These are phyloP conservation scores for Tuber borchii DNA, from an alignment of 495 filamentous ascomycete species.

Conservation along the genomic window DNA sequence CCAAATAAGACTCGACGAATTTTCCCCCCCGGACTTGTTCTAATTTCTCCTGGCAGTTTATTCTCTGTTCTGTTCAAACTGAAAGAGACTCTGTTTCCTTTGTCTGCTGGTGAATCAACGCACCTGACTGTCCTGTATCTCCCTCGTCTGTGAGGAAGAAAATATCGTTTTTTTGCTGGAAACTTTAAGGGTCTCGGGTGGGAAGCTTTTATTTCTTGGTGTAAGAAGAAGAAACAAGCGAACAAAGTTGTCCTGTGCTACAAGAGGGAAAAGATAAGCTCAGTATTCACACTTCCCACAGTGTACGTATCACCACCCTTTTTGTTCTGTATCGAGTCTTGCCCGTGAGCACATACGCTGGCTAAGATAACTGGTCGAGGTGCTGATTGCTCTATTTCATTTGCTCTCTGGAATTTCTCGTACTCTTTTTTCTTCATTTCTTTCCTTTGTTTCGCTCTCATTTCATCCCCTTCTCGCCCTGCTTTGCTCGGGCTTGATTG, in stretches of 20 bases:
- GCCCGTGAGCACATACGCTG: constrained; percentile 4
- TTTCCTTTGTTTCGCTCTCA: constrained; percentile 33
- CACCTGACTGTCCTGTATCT: constrained; percentile 36
- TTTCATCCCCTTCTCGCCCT: constrained; percentile 27
- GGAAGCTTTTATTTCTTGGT: constrained; percentile 40
- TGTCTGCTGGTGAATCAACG: constrained; percentile 33
- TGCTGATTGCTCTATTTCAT: constrained; percentile 28
- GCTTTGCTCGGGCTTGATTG: constrained; percentile 21
- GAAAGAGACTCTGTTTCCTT: constrained; percentile 40
- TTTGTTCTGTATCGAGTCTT: constrained; percentile 39
- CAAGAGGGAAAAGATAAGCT: constrained; percentile 30
- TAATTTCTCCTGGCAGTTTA: constrained; percentile 16
- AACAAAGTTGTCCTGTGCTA: constrained; percentile 39
- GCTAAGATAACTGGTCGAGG: constrained; percentile 9
- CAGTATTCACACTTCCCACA: constrained; percentile 40
- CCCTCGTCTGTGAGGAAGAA: constrained; percentile 39
- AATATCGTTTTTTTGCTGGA: constrained; percentile 39
- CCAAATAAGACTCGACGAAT: background rate
- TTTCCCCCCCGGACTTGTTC: background rate
- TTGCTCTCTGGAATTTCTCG: constrained; percentile 30
- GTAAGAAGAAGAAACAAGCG: constrained; percentile 37
- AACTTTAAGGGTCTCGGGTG: constrained; percentile 29
- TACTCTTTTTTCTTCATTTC: constrained; percentile 35
- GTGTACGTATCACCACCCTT: constrained; percentile 44
- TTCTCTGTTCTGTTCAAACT: constrained; percentile 37